phyloP scores from a whole-genome alignment of 192 early-diverging fungal genomes.

The Spizellomyces sp. region DNA sequence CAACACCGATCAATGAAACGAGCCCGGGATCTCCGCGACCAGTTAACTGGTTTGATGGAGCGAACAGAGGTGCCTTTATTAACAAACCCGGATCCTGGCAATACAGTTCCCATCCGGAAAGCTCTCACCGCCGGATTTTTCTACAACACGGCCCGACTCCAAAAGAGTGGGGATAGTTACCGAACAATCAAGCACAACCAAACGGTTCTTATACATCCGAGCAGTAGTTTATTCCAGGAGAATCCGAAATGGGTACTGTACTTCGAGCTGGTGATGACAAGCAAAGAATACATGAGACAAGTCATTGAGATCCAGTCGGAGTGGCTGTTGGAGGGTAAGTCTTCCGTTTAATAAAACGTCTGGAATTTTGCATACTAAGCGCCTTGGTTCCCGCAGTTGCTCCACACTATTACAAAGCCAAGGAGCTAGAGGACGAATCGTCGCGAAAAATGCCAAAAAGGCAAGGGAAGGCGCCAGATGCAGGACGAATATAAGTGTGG shows the following conservation, averaged over 20 bases:
- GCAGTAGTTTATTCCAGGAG: conserved; percentile 74
- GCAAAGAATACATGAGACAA: conserved; percentile 94
- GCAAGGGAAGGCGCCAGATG: conserved; percentile 32
- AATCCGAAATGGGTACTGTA: conserved; percentile 89
- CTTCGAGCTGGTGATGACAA: conserved; percentile 91
- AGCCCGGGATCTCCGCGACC: conserved; percentile 91
- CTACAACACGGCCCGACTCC: conserved; percentile 86
- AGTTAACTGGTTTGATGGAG: conserved; percentile 90
- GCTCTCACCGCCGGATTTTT: conserved; percentile 94
- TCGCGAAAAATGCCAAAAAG: conserved; percentile 49
- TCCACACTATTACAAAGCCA: conserved; percentile 77
- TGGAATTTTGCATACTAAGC: conserved; percentile 1
- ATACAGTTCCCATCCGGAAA: conserved; percentile 88
- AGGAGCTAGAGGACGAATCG: conserved; percentile 60
- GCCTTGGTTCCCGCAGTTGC: conserved; percentile 53
- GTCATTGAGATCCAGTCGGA: conserved; percentile 88
- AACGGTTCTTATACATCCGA: conserved; percentile 92
- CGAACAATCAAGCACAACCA: conserved; percentile 87
- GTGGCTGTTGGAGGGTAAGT: conserved; percentile 71
- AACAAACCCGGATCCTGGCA: conserved; percentile 79
- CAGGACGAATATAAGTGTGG: too few relatives aligned
- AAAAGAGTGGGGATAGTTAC: conserved; percentile 88
- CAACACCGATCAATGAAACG: conserved; percentile 89
- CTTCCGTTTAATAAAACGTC: background rate
- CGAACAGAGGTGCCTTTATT: conserved; percentile 82